A percentile compares a stretch with the other conserved stretches of the same genome.
phyloP scores from a whole-genome alignment of 768 basidiomycete species.

The Panaeolus cyanescens region DNA sequence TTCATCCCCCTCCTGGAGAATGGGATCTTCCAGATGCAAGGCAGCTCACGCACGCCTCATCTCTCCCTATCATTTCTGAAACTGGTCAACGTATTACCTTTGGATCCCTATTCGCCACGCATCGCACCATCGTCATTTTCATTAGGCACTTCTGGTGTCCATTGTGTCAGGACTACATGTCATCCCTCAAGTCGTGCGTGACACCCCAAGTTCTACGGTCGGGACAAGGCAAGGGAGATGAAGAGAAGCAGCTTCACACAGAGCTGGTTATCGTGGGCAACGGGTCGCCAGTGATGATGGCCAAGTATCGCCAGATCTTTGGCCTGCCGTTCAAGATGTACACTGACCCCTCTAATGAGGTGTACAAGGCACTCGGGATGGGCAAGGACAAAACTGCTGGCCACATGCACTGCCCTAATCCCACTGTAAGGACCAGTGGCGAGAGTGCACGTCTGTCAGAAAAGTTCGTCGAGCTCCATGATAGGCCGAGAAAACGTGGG shows the following conservation, averaged over 20 bases:
- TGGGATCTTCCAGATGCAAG: slow-evolving; percentile 51
- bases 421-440: neutral
- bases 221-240: slow-evolving; percentile 19
- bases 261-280: slow-evolving; percentile 77
- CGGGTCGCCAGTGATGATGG: slow-evolving; percentile 75
- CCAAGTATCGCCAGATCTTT: slow-evolving; percentile 79
- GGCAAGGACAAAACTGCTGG: slow-evolving; percentile 18
- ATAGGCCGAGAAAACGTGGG: slow-evolving; percentile 16
- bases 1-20: slow-evolving; percentile 26
- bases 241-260: slow-evolving; percentile 32
- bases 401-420: neutral
- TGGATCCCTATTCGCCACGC: slow-evolving; percentile 59
- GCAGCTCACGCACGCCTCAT: slow-evolving; percentile 63
- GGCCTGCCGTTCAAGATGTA: slow-evolving; percentile 73
- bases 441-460: slow-evolving; percentile 5
- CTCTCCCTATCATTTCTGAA: slow-evolving; percentile 65
- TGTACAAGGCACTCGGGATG: slow-evolving; percentile 83
- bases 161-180: slow-evolving; percentile 86
- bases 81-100: slow-evolving; percentile 69
- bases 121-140: slow-evolving; percentile 74
- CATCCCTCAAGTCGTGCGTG: slow-evolving; percentile 52
- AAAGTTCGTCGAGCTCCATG: slow-evolving; percentile 7
- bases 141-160: slow-evolving; percentile 92
- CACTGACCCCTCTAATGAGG: slow-evolving; percentile 69
- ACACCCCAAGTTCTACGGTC: slow-evolving; percentile 40